Evolutionary conservation across 192 early-diverging fungal species (phyloP), one percentile per base, ranked within the genome.

Genomic region (Coemansia sp.): DNA sequence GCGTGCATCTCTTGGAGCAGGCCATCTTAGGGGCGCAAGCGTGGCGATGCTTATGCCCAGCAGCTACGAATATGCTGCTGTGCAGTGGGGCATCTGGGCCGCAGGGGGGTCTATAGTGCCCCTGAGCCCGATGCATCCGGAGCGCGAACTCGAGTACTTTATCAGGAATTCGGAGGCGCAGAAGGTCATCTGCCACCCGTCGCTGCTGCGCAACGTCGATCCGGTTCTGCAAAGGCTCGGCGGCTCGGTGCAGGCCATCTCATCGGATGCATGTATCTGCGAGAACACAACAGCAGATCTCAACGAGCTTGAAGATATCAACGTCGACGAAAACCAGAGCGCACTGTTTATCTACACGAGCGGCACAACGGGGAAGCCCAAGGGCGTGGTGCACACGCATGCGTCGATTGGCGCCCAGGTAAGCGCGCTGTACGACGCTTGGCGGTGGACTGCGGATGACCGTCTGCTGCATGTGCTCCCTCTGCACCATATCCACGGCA

Each of bases 401-500:
- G 70, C 67, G 7, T 86, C 78, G 20, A 80, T 94, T 16, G 73
- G 82, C 3, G 86, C 88, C 2, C 92, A 94, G 66, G 82, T 89
- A 30, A 58, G 78, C 48, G 84, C 84, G 1, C 84, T 95, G 18
- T 69, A 87, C 9, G 62, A 76, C 16, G 88, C 90, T 15, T 95
- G 94, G 94, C 59, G 77, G 28, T 92, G 88, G 88, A 81, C 81
- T 1, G 4, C 64, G 2, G 49, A 69, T 16, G 94, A 95, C 76
- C 66, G 84, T 13, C 87, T 95, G 58, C 80, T 92, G 35, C 90
- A 95, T 60, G 81, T 90, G 42, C 79, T 95, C 12, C 94, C 94
- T 0, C 72, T 95, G 53, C 93, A 95, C 72, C 94, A 95, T 64
- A 75, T 94, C 3, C 94, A 95, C 57, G 93, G 87, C 53, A 78